Conservation (phyloP, 2,329 filamentous ascomycete species). For the Fusarium sambucinum region DNA sequence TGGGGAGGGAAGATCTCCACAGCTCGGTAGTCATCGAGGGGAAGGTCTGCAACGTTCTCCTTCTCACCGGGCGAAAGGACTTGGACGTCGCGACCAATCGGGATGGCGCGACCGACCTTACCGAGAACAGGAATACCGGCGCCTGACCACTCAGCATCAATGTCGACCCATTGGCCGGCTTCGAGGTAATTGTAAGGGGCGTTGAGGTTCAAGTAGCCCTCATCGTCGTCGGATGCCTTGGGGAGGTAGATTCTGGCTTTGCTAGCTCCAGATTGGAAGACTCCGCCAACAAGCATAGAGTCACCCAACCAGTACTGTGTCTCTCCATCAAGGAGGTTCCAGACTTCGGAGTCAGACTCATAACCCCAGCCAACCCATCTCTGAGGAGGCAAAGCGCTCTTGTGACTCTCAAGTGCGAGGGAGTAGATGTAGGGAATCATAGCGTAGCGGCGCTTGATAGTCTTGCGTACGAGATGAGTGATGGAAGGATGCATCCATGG, state of each 20-base stretch:
- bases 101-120: constrained; percentile 56
- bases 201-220: constrained; percentile 73
- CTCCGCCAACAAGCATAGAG: constrained; percentile 72
- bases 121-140: constrained; percentile 57
- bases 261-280: constrained; percentile 70
- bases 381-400: constrained; percentile 72
- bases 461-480: constrained; percentile 70
- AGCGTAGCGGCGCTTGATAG: constrained; percentile 78
- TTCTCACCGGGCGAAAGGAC: constrained; percentile 53
- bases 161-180: constrained; percentile 56
- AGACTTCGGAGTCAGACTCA: constrained; percentile 74
- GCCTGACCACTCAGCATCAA: constrained; percentile 58
- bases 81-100: constrained; percentile 55
- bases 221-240: constrained; percentile 62
- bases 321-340: constrained; percentile 74
- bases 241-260: constrained; percentile 73
- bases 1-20: constrained; percentile 59
- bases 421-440: constrained; percentile 80
- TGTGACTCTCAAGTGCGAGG: constrained; percentile 71
- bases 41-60: constrained; percentile 55
- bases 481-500: constrained; percentile 82
- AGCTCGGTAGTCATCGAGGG: constrained; percentile 57
- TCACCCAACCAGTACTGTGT: constrained; percentile 81
- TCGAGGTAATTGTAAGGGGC: constrained; percentile 69
- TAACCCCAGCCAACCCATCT: constrained; percentile 81